phyloP scores from a whole-genome alignment of 139 green algal genomes.

The Volvox reticuliferus region DNA sequence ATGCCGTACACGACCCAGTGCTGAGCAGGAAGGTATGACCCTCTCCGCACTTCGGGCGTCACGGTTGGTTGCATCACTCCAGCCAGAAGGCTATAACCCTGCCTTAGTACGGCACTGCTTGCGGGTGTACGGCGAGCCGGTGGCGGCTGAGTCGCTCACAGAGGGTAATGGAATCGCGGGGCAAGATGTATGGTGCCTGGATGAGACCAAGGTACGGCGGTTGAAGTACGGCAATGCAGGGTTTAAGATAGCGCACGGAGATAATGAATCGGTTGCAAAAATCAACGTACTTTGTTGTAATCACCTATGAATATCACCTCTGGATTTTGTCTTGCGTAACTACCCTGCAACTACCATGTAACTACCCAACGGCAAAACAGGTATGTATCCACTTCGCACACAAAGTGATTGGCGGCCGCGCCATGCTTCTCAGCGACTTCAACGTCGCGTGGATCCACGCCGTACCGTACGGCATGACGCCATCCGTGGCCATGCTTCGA shows the following conservation, averaged over 20 bases:
- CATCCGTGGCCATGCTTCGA: constrained; percentile 58
- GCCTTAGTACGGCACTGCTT: constrained; percentile 70
- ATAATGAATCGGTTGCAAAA: background rate
- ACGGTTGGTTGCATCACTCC: constrained; percentile 30
- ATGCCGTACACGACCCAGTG: background rate
- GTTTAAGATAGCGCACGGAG: background rate
- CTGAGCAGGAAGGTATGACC: constrained; percentile 43
- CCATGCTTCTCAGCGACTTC: constrained; percentile 40
- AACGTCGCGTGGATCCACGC: constrained; percentile 51
- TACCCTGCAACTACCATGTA: background rate
- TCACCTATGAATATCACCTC: no score
- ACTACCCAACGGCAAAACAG: background rate
- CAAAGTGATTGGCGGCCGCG: constrained; percentile 46
- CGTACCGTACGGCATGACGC: constrained; percentile 52
- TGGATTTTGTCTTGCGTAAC: background rate
- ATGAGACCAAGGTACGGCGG: constrained; percentile 37
- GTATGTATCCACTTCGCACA: constrained; percentile 63
- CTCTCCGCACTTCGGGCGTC: constrained; percentile 25
- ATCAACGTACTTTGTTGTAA: background rate
- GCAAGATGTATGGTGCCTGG: constrained; percentile 25
- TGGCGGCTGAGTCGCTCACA: background rate
- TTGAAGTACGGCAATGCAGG: no score
- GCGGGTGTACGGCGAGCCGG: constrained; percentile 49
- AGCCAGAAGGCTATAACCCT: constrained; percentile 53
- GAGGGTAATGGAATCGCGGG: background rate